Base-by-base conservation (phyloP, 441 rosid species). In the Pelargonium australe region DNA sequence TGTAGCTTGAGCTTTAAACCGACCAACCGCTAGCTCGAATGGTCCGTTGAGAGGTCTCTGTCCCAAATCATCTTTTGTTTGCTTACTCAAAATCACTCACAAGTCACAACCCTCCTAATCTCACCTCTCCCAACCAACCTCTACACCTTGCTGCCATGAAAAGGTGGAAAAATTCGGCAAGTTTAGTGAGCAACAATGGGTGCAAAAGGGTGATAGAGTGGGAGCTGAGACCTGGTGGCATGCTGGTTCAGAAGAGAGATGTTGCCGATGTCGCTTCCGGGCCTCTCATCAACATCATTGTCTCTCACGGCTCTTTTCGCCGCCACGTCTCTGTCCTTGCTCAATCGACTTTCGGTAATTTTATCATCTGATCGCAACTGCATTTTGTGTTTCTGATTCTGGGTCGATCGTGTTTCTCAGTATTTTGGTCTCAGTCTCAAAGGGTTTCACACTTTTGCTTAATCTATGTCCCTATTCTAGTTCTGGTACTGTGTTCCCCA, bases 161-260 rank as follows among this genome's bases (percentile, higher is more conserved):
- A 78, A 76, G 67, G 70, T 76, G 71, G 51, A 58, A 75, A 66
- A 44, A 70, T 70, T 72, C 80, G 49, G 77, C 79, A 73, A 45
- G 67, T 63, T 64, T 25, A 9, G 72, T 65, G 43, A 44, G 49
- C 49, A 75, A 57, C 43, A 71, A 71, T 16, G 74, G 14, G 61
- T 60, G 34, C 37, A 69, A 70, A 28, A 71, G 73, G 71, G 76
- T 75, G 73, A 83, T 79, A 73, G 76, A 78, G 47, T 80, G 87
- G 86, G 87, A 84, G 75, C 71, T 79, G 45, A 78, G 86, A 57
- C 87, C 85, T 63, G 82, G 80, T 62, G 85, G 90, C 17, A 82
- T 82, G 87, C 84, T 86, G 41, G 87, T 84, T 63, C 90, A 86
- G 65, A 81, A 77, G 80, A 80, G 87, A 76, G 78, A 75, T 47